Evolutionary conservation across 306 rosid genomes (phyloP).

Genomic region (Clitoria ternatea): DNA sequence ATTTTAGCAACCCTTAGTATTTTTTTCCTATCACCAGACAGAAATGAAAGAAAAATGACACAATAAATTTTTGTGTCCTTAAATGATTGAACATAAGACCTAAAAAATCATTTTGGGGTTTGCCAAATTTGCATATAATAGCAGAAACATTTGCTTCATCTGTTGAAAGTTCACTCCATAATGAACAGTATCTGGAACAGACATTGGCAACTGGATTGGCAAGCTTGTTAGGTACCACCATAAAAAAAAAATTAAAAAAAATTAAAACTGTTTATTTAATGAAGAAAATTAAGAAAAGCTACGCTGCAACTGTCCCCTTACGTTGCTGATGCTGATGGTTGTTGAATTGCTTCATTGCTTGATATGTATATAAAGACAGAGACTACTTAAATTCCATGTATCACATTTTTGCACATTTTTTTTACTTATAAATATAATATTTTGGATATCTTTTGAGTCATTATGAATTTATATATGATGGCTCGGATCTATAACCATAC

Average conservation of each 20-base stretch:
- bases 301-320: conserved; percentile 10
- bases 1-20: too few relatives aligned
- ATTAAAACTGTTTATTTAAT: background rate
- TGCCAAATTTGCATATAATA: background rate
- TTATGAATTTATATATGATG: too few relatives aligned
- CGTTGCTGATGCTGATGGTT: background rate
- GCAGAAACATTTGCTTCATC: background rate
- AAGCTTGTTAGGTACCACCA: conserved; percentile 24
- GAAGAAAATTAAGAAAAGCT: conserved; percentile 14
- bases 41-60: background rate
- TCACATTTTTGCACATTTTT: background rate
- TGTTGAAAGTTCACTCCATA: background rate
- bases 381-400: background rate
- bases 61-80: background rate
- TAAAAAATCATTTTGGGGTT: background rate
- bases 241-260: background rate
- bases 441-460: background rate
- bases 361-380: background rate
- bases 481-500: background rate
- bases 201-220: conserved; percentile 2
- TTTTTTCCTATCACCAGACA: background rate
- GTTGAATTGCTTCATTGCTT: background rate
- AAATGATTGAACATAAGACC: conserved; percentile 24
- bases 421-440: background rate
- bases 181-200: background rate